Base-by-base conservation (phyloP, 1,139 yeast species). In the Taiozyma sp. region DNA sequence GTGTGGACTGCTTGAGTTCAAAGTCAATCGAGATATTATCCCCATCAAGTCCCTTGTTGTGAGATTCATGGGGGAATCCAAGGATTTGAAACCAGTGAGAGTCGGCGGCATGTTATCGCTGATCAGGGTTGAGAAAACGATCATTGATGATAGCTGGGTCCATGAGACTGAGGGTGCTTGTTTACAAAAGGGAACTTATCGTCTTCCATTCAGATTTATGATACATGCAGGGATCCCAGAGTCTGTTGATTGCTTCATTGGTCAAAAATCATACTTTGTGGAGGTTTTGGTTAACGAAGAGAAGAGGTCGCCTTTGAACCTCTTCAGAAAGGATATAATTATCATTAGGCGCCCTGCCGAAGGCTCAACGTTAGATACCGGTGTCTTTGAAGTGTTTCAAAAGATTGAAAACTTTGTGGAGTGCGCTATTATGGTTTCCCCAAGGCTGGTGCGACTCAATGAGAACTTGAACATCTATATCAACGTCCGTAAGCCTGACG, bases 131-230 rank as follows among this genome's bases (percentile, higher is more conserved):
- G 44, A 32, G 36, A 51, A 28, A 32, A 16, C n/a, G 3, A 44
- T 50, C n/a, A 29, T 58, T 12, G 42, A 56, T 30, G 62, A 59
- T 12, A 41, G 45, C 1, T 52, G 48, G 48, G 36, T 45, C 9
- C 58, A 56, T 41, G 23, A 53, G 6, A 40, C 52, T 4, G 41
- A 34, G 0, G 40, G 49, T 3, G 14, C 24, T 1, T 34, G 36
- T 28, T 45, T 55, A 19, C 32, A 50, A 28, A 55, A 30, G 38
- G 63, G 64, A 3, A 48, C 47, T 2, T 57, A 61, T 44, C 46
- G 44, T 1, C 51, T 59, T 27, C 64, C 64, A 0, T 61, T 61
- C 51, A 59, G 56, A 39, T 61, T 61, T 38, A 32, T 50, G 13
- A 44, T 61, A 36, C 60, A 57, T 43, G 51, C 57, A 12, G 43